These are phyloP conservation scores for Phoma sp. DNA, from an alignment of 2,329 filamentous ascomycete genomes.

Conservation along the genomic window DNA sequence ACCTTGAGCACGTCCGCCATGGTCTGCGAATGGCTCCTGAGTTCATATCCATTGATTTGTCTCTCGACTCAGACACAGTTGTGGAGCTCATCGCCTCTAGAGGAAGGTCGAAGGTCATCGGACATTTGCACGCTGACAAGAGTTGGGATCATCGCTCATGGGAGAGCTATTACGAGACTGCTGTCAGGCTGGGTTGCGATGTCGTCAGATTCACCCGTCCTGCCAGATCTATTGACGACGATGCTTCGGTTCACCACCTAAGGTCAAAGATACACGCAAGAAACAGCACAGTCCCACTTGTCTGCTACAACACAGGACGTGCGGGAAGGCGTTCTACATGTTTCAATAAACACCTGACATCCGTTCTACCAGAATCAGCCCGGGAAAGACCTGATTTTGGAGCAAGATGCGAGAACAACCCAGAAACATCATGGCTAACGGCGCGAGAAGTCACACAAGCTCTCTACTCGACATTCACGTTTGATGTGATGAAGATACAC, in stretches of 20 bases:
- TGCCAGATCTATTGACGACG: slow-evolving; percentile 64
- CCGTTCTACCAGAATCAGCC: slow-evolving; percentile 61
- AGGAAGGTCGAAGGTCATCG: slow-evolving; percentile 67
- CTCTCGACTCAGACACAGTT: slow-evolving; percentile 60
- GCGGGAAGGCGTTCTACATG: slow-evolving; percentile 69
- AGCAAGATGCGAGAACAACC: slow-evolving; percentile 42
- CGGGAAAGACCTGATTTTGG: slow-evolving; percentile 39
- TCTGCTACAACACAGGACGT: slow-evolving; percentile 69
- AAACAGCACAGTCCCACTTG: slow-evolving; percentile 58
- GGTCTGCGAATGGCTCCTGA: slow-evolving; percentile 68
- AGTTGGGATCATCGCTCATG: slow-evolving; percentile 65
- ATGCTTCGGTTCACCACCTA: slow-evolving; percentile 65
- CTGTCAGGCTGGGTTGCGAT: slow-evolving; percentile 64
- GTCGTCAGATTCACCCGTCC: slow-evolving; percentile 67
- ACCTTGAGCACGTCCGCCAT: slow-evolving; percentile 64
- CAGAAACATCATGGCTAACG: slow-evolving; percentile 61
- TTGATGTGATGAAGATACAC: slow-evolving; percentile 73
- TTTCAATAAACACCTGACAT: slow-evolving; percentile 69
- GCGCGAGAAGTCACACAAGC: slow-evolving; percentile 68
- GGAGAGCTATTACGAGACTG: slow-evolving; percentile 64
- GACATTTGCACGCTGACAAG: slow-evolving; percentile 56
- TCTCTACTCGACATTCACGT: slow-evolving; percentile 69
- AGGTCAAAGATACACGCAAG: slow-evolving; percentile 57
- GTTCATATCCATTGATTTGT: slow-evolving; percentile 65
- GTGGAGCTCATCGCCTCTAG: slow-evolving; percentile 57